Conservation (phyloP, 129 eudicot species). For the Ambrosia trifida region DNA sequence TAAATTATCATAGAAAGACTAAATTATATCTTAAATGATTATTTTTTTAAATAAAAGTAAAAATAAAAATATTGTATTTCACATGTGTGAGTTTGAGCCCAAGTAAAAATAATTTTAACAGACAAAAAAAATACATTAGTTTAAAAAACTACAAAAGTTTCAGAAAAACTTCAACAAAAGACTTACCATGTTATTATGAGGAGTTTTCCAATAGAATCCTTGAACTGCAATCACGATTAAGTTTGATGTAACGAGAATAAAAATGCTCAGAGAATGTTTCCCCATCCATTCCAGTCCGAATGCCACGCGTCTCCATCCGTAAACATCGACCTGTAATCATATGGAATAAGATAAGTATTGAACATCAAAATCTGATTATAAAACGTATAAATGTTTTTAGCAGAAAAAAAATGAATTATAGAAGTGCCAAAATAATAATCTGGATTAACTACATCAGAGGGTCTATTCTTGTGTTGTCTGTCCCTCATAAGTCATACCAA, state of each 20-base stretch:
- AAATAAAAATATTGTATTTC: not conserved
- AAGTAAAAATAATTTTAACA: not conserved
- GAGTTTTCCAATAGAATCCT: conserved; percentile 73
- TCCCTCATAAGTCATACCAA: too few species aligned
- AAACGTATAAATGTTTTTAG: not conserved
- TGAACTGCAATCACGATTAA: conserved; percentile 55
- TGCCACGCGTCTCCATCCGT: conserved; percentile 49
- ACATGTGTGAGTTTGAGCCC: not conserved
- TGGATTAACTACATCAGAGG: conserved; percentile 15
- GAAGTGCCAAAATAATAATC: conserved; percentile 9
- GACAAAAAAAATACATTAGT: not conserved
- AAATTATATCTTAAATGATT: too few species aligned
- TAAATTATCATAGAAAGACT: too few species aligned
- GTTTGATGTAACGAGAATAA: conserved; percentile 70
- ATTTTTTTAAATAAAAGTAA: too few species aligned
- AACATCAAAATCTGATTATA: not conserved
- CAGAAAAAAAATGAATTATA: conserved; percentile 1
- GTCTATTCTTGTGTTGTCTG: not conserved
- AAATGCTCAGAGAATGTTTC: conserved; percentile 68
- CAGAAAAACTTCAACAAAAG: not conserved
- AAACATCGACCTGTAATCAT: conserved; percentile 64
- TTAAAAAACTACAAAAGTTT: not conserved
- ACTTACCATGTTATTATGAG: conserved; percentile 69
- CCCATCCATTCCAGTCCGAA: conserved; percentile 77
- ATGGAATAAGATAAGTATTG: not conserved